Evolutionary conservation across 2,329 filamentous ascomycete genomes (phyloP), one percentile per base, ranked within the genome.

Genomic region (Aspergillus cejpii): DNA sequence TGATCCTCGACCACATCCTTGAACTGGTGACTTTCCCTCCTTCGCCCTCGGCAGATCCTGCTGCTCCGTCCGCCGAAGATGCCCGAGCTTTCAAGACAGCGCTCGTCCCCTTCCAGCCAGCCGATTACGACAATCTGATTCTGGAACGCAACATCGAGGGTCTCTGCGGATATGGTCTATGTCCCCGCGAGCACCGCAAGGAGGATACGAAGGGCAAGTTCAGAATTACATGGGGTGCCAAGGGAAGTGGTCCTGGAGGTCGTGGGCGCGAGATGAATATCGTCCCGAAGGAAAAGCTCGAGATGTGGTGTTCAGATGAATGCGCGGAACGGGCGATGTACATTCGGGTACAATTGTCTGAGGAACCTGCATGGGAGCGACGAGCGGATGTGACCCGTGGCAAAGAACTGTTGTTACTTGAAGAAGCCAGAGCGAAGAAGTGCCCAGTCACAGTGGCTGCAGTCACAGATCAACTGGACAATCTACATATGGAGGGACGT

Each of bases 91-190:
- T 97, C 68, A 81, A 83, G 56, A 61, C 72, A 3, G 76, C 80
- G 27, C 70, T 97, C 19, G 71, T 76, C 7, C 74, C 80, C 34
- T 97, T 96, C 68, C 87, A 91, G 62, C 87, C 90, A 1, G 76
- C 78, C 42, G 91, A 98, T 71, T 94, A 94, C 71, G 88, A 95
- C 61, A 85, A 87, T 52, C 73, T 97, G 39, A 82, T 96, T 48
- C 78, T 85, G 52, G 92, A 98, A 72, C 85, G 92, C 58, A 94
- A 94, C 64, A 84, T 87, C 53, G 83, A 87, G 56, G 79, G 77
- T 34, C 75, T 79, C 15, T 98, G 92, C 68, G 92, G 89, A 1
- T 97, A 96, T 63, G 74, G 79, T 0, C 75, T 97, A 21, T 98
- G 92, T 65, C 69, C 79, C 1, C 76, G 75, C 12, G 74, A 79